These are phyloP conservation scores for Neonectria hederae DNA, from an alignment of 2,329 filamentous ascomycete genomes.

Conservation along the genomic window DNA sequence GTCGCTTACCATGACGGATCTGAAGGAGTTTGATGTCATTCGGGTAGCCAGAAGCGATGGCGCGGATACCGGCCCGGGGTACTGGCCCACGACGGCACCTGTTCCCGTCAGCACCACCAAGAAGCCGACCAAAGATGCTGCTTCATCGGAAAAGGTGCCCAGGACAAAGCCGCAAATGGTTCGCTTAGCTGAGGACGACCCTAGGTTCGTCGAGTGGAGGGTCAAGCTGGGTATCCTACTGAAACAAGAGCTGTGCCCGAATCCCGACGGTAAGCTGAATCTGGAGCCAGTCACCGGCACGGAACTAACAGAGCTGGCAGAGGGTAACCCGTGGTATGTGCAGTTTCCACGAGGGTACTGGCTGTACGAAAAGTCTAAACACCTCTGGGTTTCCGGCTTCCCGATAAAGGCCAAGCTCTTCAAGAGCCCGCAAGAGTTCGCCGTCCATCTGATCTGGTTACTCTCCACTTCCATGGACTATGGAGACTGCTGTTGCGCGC, in stretches of 20 bases:
- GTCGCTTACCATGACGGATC: conserved; percentile 43
- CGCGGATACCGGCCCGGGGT: conserved; percentile 55
- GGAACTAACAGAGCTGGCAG: conserved; percentile 40
- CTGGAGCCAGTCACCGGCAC: neutral
- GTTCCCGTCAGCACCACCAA: conserved; percentile 46
- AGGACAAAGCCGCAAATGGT: conserved; percentile 56
- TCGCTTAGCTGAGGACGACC: conserved; percentile 54
- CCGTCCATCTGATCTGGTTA: conserved; percentile 62
- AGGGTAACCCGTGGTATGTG: conserved; percentile 56
- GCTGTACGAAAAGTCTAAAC: conserved; percentile 59
- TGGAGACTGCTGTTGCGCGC: conserved; percentile 60
- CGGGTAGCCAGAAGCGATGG: conserved; percentile 58
- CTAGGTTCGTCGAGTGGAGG: conserved; percentile 56
- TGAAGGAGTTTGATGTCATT: conserved; percentile 54
- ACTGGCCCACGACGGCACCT: conserved; percentile 51
- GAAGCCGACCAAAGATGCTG: conserved; percentile 49
- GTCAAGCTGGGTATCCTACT: conserved; percentile 57
- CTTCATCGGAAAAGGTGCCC: conserved; percentile 47
- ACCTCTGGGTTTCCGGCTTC: conserved; percentile 61
- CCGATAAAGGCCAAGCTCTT: conserved; percentile 59
- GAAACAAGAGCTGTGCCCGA: conserved; percentile 56
- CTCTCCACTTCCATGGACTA: conserved; percentile 58
- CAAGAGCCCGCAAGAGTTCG: conserved; percentile 64
- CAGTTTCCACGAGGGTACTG: conserved; percentile 58
- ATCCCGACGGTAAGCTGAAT: conserved; percentile 49